These are phyloP conservation scores for Lasiodiplodia hormozganensis DNA, from an alignment of 2,329 filamentous ascomycete species.

Conservation along the genomic window DNA sequence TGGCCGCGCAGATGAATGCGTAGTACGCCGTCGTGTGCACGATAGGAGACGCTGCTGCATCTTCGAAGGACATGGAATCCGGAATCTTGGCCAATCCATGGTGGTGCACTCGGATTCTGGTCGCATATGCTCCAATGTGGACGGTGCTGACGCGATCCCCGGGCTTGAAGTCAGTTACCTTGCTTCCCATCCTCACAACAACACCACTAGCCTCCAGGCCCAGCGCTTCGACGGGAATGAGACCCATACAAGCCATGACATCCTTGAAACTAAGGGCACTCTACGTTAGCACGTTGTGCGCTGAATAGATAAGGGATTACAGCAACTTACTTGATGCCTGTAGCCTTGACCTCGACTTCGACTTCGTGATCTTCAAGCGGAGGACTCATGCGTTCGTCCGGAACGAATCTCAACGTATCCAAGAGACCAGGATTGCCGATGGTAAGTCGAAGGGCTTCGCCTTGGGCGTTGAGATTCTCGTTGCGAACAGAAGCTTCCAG, in stretches of 20 bases:
- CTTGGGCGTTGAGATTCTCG: no score
- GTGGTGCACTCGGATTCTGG: background rate
- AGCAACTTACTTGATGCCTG: slow-evolving; percentile 31
- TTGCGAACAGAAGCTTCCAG: no score
- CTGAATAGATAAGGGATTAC: no score
- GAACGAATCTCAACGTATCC: no score
- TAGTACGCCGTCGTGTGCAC: slow-evolving; percentile 34
- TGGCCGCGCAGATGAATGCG: slow-evolving; percentile 31
- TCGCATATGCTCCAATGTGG: slow-evolving; percentile 5
- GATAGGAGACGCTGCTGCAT: slow-evolving; percentile 34
- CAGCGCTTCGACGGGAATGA: slow-evolving; percentile 19
- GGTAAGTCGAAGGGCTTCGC: no score
- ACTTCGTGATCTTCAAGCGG: slow-evolving; percentile 31
- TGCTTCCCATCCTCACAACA: slow-evolving; percentile 4
- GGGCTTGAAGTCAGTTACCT: background rate
- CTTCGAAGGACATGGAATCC: slow-evolving; percentile 33
- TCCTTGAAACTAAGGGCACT: slow-evolving; percentile 24
- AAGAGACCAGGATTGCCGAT: no score
- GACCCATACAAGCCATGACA: slow-evolving; percentile 30
- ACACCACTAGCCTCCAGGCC: slow-evolving; percentile 32
- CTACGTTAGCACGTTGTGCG: no score
- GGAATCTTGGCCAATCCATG: slow-evolving; percentile 32
- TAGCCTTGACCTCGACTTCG: slow-evolving; percentile 32
- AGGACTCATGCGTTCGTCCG: no score
- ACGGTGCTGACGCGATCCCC: slow-evolving; percentile 16